phyloP scores from a whole-genome alignment of 1,284 basidiomycete genomes.

The Cryptococcus sp. region DNA sequence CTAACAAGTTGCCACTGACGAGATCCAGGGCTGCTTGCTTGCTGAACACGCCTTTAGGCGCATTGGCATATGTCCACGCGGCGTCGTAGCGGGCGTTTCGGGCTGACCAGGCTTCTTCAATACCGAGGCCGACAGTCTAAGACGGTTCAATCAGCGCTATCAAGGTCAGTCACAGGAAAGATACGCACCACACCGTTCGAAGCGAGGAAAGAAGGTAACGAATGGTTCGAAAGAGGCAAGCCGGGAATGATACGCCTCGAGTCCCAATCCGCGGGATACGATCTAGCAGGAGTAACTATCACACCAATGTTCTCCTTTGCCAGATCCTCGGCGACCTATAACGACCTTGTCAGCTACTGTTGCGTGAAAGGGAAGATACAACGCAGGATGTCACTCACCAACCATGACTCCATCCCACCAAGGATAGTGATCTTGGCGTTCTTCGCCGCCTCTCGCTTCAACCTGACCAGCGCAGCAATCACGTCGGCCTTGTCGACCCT shows the following conservation, averaged over 20 bases:
- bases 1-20: conserved; percentile 65
- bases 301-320: conserved; percentile 68
- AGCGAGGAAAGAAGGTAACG: conserved; percentile 64
- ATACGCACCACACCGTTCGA: conserved; percentile 61
- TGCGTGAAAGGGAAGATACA: too few species aligned
- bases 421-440: conserved; percentile 58
- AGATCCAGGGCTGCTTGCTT: conserved; percentile 62
- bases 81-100: conserved; percentile 70
- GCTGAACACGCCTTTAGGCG: conserved; percentile 58
- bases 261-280: conserved; percentile 70
- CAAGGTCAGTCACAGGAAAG: background rate
- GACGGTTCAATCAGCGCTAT: background rate
- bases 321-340: conserved; percentile 67
- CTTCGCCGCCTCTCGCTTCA: conserved; percentile 71
- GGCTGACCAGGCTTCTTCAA: conserved; percentile 63
- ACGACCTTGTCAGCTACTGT: background rate
- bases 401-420: conserved; percentile 69
- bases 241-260: conserved; percentile 68
- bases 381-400: conserved; percentile 30
- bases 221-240: conserved; percentile 69
- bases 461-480: conserved; percentile 69
- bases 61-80: conserved; percentile 61
- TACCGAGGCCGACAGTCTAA: conserved; percentile 67
- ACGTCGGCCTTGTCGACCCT: conserved; percentile 69
- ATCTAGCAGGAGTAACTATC: conserved; percentile 64